A percentile compares a stretch with the other conserved stretches of the same genome.
Evolutionary conservation across 345 rosid genomes (phyloP).

Genomic region (Ceriops decandra): DNA sequence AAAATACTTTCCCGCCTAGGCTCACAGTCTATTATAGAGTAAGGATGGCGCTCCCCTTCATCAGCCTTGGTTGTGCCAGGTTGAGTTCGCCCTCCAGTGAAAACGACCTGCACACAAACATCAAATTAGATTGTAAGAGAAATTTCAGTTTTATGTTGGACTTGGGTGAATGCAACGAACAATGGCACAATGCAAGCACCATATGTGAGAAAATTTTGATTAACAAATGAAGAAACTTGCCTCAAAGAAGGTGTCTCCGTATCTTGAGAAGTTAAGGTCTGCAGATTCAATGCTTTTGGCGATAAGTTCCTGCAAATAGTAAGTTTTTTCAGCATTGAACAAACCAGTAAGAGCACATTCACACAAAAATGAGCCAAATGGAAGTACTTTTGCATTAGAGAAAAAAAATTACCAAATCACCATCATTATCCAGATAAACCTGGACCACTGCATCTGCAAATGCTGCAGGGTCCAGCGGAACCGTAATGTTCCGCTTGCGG

Average conservation of each 20-base stretch:
- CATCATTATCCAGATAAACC: constrained; percentile 94
- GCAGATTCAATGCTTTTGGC: constrained; percentile 86
- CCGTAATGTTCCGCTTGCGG: constrained; percentile 99
- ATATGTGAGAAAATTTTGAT: neutral
- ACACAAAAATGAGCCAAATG: neutral
- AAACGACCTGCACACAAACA: constrained; percentile 58
- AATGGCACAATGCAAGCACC: no score
- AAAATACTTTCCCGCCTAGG: constrained; percentile 73
- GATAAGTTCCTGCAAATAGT: constrained; percentile 62
- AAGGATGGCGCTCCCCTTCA: constrained; percentile 95
- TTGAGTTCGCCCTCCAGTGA: constrained; percentile 98
- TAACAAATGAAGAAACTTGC: constrained; percentile 28
- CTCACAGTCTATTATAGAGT: constrained; percentile 84
- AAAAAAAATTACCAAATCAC: constrained; percentile 70
- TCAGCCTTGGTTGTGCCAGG: constrained; percentile 93
- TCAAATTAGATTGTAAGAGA: constrained; percentile 3
- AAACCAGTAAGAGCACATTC: neutral
- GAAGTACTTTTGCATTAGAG: neutral
- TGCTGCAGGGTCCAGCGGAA: constrained; percentile 97
- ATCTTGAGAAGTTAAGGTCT: constrained; percentile 87
- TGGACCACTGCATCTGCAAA: constrained; percentile 97
- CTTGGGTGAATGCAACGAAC: no score
- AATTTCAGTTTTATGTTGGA: neutral
- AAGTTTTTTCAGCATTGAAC: neutral
- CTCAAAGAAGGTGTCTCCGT: constrained; percentile 87